Evolutionary conservation across 345 rosid genomes (phyloP).

Genomic region (Firmiana major): DNA sequence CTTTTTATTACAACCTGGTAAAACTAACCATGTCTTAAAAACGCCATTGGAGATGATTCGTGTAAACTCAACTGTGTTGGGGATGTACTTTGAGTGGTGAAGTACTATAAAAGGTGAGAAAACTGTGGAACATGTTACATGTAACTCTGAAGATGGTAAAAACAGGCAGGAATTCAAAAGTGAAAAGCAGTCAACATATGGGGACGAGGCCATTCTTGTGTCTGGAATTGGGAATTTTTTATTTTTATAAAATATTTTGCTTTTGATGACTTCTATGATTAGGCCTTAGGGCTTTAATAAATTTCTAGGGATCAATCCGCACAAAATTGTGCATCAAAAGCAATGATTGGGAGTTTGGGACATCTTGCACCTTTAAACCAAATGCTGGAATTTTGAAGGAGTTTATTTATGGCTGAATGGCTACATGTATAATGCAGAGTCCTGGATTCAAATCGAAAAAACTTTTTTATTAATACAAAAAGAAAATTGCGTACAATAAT

Average conservation of each 20-base stretch:
- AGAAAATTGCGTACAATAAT: no score
- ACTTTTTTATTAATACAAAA: no score
- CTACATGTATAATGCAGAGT: no score
- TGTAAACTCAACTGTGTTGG: not conserved
- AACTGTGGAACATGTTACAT: constrained; percentile 7
- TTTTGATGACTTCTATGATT: constrained; percentile 57
- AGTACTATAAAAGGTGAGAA: constrained; percentile 6
- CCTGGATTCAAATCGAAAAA: no score
- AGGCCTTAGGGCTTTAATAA: constrained; percentile 40
- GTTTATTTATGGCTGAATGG: not conserved
- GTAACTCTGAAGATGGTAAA: constrained; percentile 11
- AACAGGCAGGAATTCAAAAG: constrained; percentile 20
- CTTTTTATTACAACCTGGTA: no score
- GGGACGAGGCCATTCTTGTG: constrained; percentile 28
- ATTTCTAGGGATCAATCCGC: constrained; percentile 45
- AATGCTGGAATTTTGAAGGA: constrained; percentile 17
- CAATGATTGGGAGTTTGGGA: constrained; percentile 45
- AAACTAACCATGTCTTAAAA: no score
- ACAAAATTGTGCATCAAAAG: constrained; percentile 30
- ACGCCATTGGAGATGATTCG: not conserved
- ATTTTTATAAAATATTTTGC: constrained; percentile 16
- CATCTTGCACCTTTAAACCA: constrained; percentile 33
- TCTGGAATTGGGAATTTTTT: constrained; percentile 21
- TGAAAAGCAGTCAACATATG: constrained; percentile 35
- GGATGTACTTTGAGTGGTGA: constrained; percentile 23